Percentiles rank a stretch among this genome's conserved stretches.
phyloP scores from a whole-genome alignment of 176 grass and related monocot species.

The Pharus latifolius region DNA sequence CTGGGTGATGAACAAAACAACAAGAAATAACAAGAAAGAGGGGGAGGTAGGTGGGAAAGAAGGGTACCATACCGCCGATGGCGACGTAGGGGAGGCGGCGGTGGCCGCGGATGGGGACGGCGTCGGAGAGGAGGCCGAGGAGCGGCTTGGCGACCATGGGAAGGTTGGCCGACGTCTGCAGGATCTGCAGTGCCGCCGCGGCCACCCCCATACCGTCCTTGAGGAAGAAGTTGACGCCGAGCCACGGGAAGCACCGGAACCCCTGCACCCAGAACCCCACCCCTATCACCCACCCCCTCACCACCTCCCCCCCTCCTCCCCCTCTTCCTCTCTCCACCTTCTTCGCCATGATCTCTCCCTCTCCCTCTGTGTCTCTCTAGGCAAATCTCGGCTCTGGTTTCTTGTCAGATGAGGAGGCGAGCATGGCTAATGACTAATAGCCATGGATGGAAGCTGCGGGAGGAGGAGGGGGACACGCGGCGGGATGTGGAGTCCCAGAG shows the following conservation, averaged over 20 bases:
- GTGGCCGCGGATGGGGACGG: conserved; percentile 56
- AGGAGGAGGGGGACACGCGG: too few relatives aligned
- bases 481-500: too few relatives aligned
- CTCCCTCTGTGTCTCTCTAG: background rate
- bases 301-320: conserved; percentile 17
- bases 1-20: too few relatives aligned
- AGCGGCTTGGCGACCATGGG: conserved; percentile 97
- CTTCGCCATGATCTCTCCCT: background rate
- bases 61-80: conserved; percentile 51
- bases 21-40: conserved; percentile 9
- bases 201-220: conserved; percentile 80
- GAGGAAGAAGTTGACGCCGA: conserved; percentile 89
- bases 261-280: conserved; percentile 93
- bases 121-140: conserved; percentile 75
- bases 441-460: too few relatives aligned
- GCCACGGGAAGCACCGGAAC: conserved; percentile 83
- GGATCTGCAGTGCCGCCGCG: conserved; percentile 74
- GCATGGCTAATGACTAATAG: too few relatives aligned
- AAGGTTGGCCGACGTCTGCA: conserved; percentile 76
- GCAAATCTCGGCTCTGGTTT: background rate
- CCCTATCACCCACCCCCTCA: conserved; percentile 55
- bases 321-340: conserved; percentile 7
- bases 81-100: conserved; percentile 87
- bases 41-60: background rate
- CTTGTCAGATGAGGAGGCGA: too few relatives aligned